Evolutionary conservation across 108 stramenopile genomes (phyloP).

Genomic region (Mayamaea pseudoterrestris): DNA sequence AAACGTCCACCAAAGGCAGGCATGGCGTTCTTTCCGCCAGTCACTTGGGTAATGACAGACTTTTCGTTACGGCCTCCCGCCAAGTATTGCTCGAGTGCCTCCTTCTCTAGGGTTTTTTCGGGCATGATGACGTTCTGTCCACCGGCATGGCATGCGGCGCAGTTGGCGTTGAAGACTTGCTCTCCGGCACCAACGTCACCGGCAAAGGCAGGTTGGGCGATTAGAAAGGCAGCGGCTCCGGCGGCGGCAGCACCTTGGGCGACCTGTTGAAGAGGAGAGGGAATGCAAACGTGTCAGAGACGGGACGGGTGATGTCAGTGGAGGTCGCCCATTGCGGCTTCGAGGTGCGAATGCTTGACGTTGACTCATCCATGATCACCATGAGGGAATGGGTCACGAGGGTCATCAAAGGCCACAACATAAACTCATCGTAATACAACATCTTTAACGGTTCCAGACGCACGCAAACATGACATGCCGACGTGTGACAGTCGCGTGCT

Average conservation of each 20-base stretch:
- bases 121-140: constrained; percentile 93
- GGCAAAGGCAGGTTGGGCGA: constrained; percentile 63
- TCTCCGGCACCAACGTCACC: constrained; percentile 80
- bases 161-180: constrained; percentile 87
- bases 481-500: not conserved
- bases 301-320: not conserved
- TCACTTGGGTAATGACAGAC: constrained; percentile 77
- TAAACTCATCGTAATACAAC: no score
- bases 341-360: not conserved
- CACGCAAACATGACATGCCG: not conserved
- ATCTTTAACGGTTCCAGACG: not conserved
- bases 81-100: constrained; percentile 80
- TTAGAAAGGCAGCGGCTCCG: constrained; percentile 60
- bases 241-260: constrained; percentile 40
- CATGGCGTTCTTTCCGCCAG: constrained; percentile 96
- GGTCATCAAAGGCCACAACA: not conserved
- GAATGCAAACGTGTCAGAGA: not conserved
- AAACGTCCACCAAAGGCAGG: constrained; percentile 94
- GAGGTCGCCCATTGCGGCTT: not conserved
- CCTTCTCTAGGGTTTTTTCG: constrained; percentile 91
- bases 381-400: not conserved
- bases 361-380: not conserved
- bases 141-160: constrained; percentile 90
- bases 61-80: constrained; percentile 75
- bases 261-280: constrained; percentile 2